Conservation (phyloP, 139 green algal genomes). For the Spirogloea muscicola region DNA sequence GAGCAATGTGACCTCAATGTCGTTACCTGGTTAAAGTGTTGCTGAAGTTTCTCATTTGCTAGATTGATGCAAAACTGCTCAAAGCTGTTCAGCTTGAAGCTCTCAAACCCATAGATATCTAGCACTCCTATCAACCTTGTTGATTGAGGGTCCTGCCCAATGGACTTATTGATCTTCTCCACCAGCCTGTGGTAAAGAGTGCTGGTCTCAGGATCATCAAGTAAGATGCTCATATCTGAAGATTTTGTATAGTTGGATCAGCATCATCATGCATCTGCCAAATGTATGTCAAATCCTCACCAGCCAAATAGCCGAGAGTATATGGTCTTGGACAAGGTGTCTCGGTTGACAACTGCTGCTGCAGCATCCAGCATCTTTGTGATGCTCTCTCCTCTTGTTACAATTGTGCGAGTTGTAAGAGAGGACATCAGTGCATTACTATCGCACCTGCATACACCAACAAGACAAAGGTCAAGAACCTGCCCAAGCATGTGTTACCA, state of each 20-base stretch:
- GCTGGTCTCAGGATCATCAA: not conserved
- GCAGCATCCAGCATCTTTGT: slow-evolving; percentile 68
- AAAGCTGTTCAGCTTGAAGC: slow-evolving; percentile 50
- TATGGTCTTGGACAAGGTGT: slow-evolving; percentile 50
- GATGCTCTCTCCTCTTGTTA: slow-evolving; percentile 81
- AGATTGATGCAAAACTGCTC: slow-evolving; percentile 53
- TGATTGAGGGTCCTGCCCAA: slow-evolving; percentile 48
- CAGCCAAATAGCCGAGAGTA: slow-evolving; percentile 52
- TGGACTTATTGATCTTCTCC: slow-evolving; percentile 64
- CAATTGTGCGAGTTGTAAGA: slow-evolving; percentile 82
- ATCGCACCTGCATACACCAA: slow-evolving; percentile 13
- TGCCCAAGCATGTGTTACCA: no score
- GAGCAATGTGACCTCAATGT: no score
- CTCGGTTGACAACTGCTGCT: slow-evolving; percentile 71
- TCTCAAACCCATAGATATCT: slow-evolving; percentile 54
- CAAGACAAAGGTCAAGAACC: no score
- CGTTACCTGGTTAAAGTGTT: slow-evolving; percentile 29
- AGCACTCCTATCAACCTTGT: slow-evolving; percentile 43
- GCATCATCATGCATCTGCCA: no score
- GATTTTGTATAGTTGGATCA: not conserved
- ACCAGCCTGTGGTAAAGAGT: slow-evolving; percentile 35
- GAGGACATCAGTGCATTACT: slow-evolving; percentile 62
- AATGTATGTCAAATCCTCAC: no score
- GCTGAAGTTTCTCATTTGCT: slow-evolving; percentile 26
- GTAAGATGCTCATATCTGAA: not conserved